These are phyloP conservation scores for Paraphoma chrysanthemicola DNA, from an alignment of 2,329 filamentous ascomycete species.

Conservation along the genomic window DNA sequence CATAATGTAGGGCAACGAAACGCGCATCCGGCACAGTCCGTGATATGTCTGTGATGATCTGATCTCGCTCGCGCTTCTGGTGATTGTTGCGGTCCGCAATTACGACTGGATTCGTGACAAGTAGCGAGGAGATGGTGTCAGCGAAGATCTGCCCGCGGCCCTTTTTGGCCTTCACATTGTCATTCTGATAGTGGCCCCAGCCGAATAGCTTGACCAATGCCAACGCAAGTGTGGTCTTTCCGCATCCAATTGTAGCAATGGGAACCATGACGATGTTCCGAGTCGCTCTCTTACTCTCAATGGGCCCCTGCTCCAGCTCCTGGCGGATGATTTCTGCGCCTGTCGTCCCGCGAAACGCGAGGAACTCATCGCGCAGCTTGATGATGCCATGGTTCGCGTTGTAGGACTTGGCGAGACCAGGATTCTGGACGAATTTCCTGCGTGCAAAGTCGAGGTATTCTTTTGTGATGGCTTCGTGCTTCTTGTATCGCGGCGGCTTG, in stretches of 20 bases:
- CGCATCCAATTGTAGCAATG: constrained; percentile 92
- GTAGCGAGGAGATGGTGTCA: constrained; percentile 68
- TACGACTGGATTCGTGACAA: constrained; percentile 73
- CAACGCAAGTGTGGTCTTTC: constrained; percentile 91
- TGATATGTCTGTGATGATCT: constrained; percentile 81
- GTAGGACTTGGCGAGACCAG: constrained; percentile 73
- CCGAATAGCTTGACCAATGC: constrained; percentile 82
- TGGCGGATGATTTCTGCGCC: constrained; percentile 86
- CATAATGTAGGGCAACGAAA: constrained; percentile 87
- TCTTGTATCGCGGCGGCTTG: constrained; percentile 77
- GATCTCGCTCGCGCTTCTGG: constrained; percentile 82
- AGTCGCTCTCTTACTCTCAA: constrained; percentile 62
- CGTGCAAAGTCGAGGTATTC: constrained; percentile 87
- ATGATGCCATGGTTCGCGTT: constrained; percentile 95
- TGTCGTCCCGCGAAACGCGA: constrained; percentile 81
- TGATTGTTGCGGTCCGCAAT: constrained; percentile 96
- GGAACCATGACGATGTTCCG: constrained; percentile 83
- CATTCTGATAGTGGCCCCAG: constrained; percentile 95
- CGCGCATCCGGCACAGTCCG: constrained; percentile 67
- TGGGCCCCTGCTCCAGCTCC: constrained; percentile 65
- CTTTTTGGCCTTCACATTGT: constrained; percentile 84
- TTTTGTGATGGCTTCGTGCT: constrained; percentile 87
- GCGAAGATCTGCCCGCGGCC: constrained; percentile 81
- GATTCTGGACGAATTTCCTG: constrained; percentile 72
- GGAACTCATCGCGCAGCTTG: constrained; percentile 83